Evolutionary conservation across 768 basidiomycete genomes (phyloP).

Genomic region (Hypholoma fasciculare): DNA sequence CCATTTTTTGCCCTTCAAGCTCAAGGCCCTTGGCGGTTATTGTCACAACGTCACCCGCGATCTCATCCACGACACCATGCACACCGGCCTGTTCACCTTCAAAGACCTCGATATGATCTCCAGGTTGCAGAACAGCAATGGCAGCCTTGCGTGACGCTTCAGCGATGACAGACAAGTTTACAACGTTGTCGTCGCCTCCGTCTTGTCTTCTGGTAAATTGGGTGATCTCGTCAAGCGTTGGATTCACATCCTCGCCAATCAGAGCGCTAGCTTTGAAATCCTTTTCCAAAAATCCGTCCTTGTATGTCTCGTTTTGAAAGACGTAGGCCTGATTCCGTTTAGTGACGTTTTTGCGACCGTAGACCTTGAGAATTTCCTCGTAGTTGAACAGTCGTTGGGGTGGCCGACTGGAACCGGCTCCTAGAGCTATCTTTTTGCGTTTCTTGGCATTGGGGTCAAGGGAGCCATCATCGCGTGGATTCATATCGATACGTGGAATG

Average conservation of each 20-base stretch:
- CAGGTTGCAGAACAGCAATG: slow-evolving; percentile 94
- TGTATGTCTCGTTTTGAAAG: slow-evolving; percentile 93
- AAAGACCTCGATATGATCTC: slow-evolving; percentile 96
- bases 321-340: slow-evolving; percentile 76
- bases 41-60: slow-evolving; percentile 83
- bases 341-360: slow-evolving; percentile 74
- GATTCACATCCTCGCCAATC: slow-evolving; percentile 86
- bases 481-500: slow-evolving; percentile 96
- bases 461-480: slow-evolving; percentile 77
- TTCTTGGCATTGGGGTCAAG: slow-evolving; percentile 63
- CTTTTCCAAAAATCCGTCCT: slow-evolving; percentile 94
- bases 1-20: slow-evolving; percentile 83
- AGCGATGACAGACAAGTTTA: slow-evolving; percentile 89
- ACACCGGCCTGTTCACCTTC: slow-evolving; percentile 96
- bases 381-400: slow-evolving; percentile 92
- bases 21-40: slow-evolving; percentile 81
- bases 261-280: slow-evolving; percentile 84
- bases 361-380: slow-evolving; percentile 88
- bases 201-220: slow-evolving; percentile 81
- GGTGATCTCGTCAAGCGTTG: slow-evolving; percentile 95
- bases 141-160: slow-evolving; percentile 91
- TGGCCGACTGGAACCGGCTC: slow-evolving; percentile 68
- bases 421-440: slow-evolving; percentile 63
- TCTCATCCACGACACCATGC: slow-evolving; percentile 89
- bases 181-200: slow-evolving; percentile 64